phyloP scores from a whole-genome alignment of 1,139 yeast genomes.

The Candida pseudoviswanathii region DNA sequence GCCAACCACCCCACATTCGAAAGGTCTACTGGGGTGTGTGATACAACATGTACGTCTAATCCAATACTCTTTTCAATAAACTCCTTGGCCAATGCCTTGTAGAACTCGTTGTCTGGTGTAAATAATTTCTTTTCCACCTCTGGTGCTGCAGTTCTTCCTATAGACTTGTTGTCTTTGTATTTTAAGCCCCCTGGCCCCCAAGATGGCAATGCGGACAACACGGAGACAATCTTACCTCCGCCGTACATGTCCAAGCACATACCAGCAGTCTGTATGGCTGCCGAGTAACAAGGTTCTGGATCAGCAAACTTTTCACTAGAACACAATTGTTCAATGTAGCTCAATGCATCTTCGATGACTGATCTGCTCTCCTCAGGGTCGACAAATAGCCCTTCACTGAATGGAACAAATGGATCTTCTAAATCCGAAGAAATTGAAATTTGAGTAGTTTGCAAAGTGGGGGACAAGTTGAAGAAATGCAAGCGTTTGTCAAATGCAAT shows the following conservation, averaged over 20 bases:
- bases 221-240: constrained; percentile 81
- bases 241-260: constrained; percentile 62
- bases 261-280: constrained; percentile 73
- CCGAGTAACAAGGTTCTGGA: constrained; percentile 76
- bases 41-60: constrained; percentile 72
- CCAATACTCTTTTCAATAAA: constrained; percentile 67
- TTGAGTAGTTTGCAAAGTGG: constrained; percentile 59
- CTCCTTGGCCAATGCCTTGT: constrained; percentile 60
- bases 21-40: constrained; percentile 69
- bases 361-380: constrained; percentile 68
- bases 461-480: constrained; percentile 72
- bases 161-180: constrained; percentile 47
- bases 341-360: constrained; percentile 69
- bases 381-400: constrained; percentile 76
- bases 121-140: constrained; percentile 59
- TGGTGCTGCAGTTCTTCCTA: constrained; percentile 42
- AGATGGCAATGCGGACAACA: constrained; percentile 72
- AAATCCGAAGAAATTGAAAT: constrained; percentile 71
- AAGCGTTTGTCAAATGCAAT: constrained; percentile 75
- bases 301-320: constrained; percentile 48
- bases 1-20: constrained; percentile 73
- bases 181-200: constrained; percentile 83
- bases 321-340: constrained; percentile 53
- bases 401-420: constrained; percentile 82
- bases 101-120: constrained; percentile 64